phyloP scores from a whole-genome alignment of 345 rosid genomes.

The Erysimum cheiranthoides region DNA sequence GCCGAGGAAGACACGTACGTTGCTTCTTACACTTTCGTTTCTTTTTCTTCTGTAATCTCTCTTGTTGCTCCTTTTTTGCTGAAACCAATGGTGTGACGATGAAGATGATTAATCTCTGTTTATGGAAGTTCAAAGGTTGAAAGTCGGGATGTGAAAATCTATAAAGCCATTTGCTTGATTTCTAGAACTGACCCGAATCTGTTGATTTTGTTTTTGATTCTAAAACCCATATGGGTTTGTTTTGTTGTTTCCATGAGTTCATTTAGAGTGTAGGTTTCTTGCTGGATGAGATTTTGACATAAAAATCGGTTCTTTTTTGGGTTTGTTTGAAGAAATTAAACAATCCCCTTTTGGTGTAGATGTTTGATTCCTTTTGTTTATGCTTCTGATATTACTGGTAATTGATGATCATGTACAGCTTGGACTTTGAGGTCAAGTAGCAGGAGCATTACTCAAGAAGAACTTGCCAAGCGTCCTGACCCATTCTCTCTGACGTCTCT shows the following conservation, averaged over 20 bases:
- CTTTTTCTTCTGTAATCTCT: slow-evolving; percentile 15
- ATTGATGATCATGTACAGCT: slow-evolving; percentile 29
- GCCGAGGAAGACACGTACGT: slow-evolving; percentile 32
- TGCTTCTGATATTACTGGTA: not conserved
- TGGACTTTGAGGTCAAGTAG: slow-evolving; percentile 23
- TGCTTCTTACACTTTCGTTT: slow-evolving; percentile 1
- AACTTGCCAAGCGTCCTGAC: slow-evolving; percentile 45
- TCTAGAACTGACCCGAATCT: not conserved
- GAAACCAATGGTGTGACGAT: not conserved
- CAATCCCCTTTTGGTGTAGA: not conserved
- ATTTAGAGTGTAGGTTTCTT: not conserved
- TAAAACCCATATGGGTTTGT: slow-evolving; percentile 1
- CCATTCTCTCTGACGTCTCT: slow-evolving; percentile 33
- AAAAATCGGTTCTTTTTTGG: slow-evolving; percentile 12
- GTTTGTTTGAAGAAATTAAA: slow-evolving; percentile 1
- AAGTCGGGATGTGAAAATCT: not conserved
- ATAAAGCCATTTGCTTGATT: not conserved
- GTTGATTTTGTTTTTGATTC: slow-evolving; percentile 12
- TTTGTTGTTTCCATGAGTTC: not conserved
- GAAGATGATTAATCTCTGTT: slow-evolving; percentile 1
- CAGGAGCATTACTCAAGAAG: slow-evolving; percentile 15
- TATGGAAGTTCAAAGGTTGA: not conserved
- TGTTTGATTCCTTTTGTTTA: slow-evolving; percentile 4
- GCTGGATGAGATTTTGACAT: not conserved
- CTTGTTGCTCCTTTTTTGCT: not conserved